phyloP scores from a whole-genome alignment of 306 rosid genomes.

The Cucurbita ficifolia region DNA sequence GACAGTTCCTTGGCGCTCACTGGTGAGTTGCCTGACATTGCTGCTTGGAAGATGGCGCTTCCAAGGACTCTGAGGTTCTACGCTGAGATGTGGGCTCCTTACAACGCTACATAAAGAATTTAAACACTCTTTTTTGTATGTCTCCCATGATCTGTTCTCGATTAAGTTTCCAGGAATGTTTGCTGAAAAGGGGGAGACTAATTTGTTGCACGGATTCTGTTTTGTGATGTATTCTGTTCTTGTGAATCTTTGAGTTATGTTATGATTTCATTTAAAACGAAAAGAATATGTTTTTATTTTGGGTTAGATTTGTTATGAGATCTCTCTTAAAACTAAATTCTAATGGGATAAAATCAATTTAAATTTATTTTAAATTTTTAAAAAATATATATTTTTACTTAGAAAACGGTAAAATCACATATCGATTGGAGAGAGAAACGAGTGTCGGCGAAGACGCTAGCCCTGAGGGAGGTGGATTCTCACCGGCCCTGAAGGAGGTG shows the following conservation, averaged over 20 bases:
- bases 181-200: neutral
- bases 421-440: too few relatives aligned
- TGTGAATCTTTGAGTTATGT: neutral
- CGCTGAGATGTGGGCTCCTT: constrained; percentile 35
- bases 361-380: too few relatives aligned
- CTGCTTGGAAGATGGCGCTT: constrained; percentile 43
- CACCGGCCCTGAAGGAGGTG: too few relatives aligned
- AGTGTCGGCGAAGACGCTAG: too few relatives aligned
- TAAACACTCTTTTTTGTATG: neutral
- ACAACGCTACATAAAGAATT: constrained; percentile 2
- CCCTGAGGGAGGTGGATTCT: too few relatives aligned
- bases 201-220: neutral
- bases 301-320: too few relatives aligned
- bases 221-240: neutral
- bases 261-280: neutral
- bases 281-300: neutral
- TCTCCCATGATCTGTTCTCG: neutral
- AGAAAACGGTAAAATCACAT: too few relatives aligned
- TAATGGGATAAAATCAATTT: too few relatives aligned
- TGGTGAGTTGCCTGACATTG: constrained; percentile 42
- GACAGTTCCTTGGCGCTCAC: constrained; percentile 88
- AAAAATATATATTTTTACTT: too few relatives aligned
- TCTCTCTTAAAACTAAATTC: too few relatives aligned
- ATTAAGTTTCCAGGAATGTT: too few relatives aligned
- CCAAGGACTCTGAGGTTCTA: constrained; percentile 28